Conservation (phyloP, 805 yeast species). For the Spathaspora passalidarum region DNA sequence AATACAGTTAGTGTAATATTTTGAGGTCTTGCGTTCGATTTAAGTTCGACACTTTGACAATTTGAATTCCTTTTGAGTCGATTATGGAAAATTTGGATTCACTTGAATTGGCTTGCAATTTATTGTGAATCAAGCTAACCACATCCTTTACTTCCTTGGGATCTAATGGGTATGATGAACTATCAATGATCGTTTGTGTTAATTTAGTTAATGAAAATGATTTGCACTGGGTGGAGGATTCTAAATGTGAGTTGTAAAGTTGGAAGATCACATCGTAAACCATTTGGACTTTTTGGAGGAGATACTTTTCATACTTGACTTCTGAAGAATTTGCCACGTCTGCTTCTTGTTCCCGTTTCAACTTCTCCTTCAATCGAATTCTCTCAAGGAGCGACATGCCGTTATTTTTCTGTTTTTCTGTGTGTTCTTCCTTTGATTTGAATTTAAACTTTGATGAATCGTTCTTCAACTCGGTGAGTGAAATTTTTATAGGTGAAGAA, state of each 20-base stretch:
- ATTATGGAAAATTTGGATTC: slow-evolving; percentile 15
- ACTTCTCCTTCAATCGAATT: slow-evolving; percentile 33
- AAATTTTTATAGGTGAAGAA: slow-evolving; percentile 11
- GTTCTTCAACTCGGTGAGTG: slow-evolving; percentile 24
- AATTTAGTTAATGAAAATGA: slow-evolving; percentile 24
- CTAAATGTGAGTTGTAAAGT: slow-evolving; percentile 8
- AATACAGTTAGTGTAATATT: slow-evolving; percentile 1
- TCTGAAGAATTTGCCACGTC: slow-evolving; percentile 16
- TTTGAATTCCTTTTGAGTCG: slow-evolving; percentile 21
- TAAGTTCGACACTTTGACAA: slow-evolving; percentile 23
- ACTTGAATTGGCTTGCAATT: slow-evolving; percentile 9
- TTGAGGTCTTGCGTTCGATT: slow-evolving; percentile 26
- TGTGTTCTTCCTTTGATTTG: slow-evolving; percentile 21
- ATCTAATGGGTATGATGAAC: slow-evolving; percentile 28
- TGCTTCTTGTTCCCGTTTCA: slow-evolving; percentile 12
- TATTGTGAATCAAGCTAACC: slow-evolving; percentile 18
- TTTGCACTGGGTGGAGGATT: slow-evolving; percentile 5
- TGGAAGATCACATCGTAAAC: slow-evolving; percentile 37
- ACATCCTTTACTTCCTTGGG: slow-evolving; percentile 28
- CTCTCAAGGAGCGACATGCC: slow-evolving; percentile 37
- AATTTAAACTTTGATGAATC: slow-evolving; percentile 34
- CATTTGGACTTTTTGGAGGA: slow-evolving; percentile 25
- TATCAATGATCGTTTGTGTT: slow-evolving; percentile 29
- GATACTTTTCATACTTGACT: slow-evolving; percentile 17
- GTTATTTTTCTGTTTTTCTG: slow-evolving; percentile 14